Base-by-base conservation (phyloP, 345 rosid genomes). In the Conringia planisiliqua region DNA sequence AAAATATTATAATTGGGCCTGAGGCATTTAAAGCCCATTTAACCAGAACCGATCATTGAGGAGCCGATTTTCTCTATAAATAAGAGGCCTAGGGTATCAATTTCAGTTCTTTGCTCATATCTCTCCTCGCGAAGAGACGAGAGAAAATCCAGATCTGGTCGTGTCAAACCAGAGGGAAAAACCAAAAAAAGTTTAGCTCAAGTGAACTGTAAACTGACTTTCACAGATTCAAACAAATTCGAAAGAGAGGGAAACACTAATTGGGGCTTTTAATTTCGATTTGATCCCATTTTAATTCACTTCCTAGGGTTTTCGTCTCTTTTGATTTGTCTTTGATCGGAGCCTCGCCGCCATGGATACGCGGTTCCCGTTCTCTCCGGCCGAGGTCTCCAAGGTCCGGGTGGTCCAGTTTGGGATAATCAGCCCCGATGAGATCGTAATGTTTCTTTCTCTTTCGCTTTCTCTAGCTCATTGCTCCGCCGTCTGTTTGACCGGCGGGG, bases 361-460 rank as follows among this genome's bases (percentile, higher is more conserved):
- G 46, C 83, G 97, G 5, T 92, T 92, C 54, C 88, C 96, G 2
- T 92, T 61, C 80, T 92, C 97, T 14, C 97, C 98, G 60, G 97
- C 97, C 68, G 98, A 94, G 83, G 97, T 91, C 10, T 87, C 97
- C 58, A 94, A 86, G 70, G 97, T 92, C 84, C 97, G 90, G 44
- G 27, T 77, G 76, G 96, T 95, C 52, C 99, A 95, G 84, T 95
- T 95, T 77, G 93, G 99, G 76, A 90, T 95, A 29, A 84, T 95
- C 80, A 89, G 97, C 70, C 97, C 99, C 65, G 99, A 92, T 20
- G 96, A 95, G 83, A 95, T 95, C 48, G 99, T 92, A 91, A 89
- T 77, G 63, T 18, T 74, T 75, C 60, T 14, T 51, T 78, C 33
- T 39, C 9, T 27, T n/a, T 38, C 10, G 16, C 56, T 65, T n/a